Evolutionary conservation across 169 alveolate species (phyloP), one percentile per base, ranked within the genome.

Genomic region (Plasmodium fragile): DNA sequence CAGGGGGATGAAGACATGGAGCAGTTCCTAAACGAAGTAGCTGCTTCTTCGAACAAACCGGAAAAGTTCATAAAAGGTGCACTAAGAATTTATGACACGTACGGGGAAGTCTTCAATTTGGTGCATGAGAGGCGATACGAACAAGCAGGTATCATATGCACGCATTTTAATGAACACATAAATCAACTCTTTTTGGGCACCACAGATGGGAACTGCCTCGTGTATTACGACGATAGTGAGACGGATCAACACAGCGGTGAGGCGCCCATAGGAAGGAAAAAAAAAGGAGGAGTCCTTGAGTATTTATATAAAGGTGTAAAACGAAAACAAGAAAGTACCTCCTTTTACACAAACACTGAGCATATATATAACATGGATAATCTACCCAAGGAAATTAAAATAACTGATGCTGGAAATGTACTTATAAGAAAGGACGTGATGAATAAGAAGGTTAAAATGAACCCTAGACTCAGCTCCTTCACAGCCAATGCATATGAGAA

Each of bases 1-100:
- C 52, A 85, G 70, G 93, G 93, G 16, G 93, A 85, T 73, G 93
- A 85, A n/a, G 93, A 85, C 80, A 85, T 85, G 83, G 79, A 85
- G 41, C 36, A 85, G 41, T 85, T 45, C 45, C 78, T 85, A 22
- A 85, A 16, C 41, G 85, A 85, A 52, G 78, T 85, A n/a, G 75
- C 93, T 52, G 25, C 52, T 52, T 11, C 49, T 52, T 11, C 49
- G 22, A 85, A 85, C 55, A 85, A 75, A 75, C 73, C 45, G 43
- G 80, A 49, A 52, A 85, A 85, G 59, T 53, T 22, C 65, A 85
- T 85, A 11, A 16, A 73, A 32, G 93, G 93, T n/a, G 32, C 13
- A 11, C 39, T 85, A 30, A 16, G 53, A 7, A 72, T 85, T 16
- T 85, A 49, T 41, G 93, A 85, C 41, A 73, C 80, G 3, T 6